These are phyloP conservation scores for Psidium friedrichsthalianum DNA, from an alignment of 345 rosid species.

Conservation along the genomic window DNA sequence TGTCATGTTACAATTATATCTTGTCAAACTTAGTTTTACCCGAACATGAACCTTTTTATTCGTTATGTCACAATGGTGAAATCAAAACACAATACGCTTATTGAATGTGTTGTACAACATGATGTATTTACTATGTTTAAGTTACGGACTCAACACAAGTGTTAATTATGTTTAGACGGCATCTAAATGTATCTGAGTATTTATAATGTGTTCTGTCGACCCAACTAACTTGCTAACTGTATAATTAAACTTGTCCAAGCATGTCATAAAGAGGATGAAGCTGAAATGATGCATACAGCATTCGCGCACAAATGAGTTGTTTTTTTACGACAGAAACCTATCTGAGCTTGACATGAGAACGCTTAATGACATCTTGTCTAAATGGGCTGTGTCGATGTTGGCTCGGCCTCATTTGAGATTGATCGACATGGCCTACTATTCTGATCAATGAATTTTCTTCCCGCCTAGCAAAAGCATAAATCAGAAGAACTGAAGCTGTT, in stretches of 20 bases:
- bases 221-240: background rate
- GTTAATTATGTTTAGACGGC: background rate
- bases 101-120: background rate
- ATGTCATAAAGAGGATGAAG: background rate
- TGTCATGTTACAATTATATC: background rate
- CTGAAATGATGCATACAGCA: background rate
- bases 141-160: background rate
- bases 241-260: background rate
- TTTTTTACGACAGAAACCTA: background rate
- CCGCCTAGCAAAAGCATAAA: background rate
- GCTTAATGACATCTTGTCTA: background rate
- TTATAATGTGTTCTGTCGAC: background rate
- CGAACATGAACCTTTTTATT: background rate
- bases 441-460: background rate
- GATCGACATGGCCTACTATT: background rate
- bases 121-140: background rate
- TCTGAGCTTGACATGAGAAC: background rate
- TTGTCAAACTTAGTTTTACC: background rate
- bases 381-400: background rate
- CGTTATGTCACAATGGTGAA: background rate
- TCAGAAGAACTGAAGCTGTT: background rate
- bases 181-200: too few relatives aligned
- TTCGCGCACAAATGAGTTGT: background rate
- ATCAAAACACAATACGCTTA: too few relatives aligned
- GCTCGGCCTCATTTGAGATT: background rate